phyloP scores from a whole-genome alignment of 2,329 filamentous ascomycete genomes.

The Xylaria sp. region DNA sequence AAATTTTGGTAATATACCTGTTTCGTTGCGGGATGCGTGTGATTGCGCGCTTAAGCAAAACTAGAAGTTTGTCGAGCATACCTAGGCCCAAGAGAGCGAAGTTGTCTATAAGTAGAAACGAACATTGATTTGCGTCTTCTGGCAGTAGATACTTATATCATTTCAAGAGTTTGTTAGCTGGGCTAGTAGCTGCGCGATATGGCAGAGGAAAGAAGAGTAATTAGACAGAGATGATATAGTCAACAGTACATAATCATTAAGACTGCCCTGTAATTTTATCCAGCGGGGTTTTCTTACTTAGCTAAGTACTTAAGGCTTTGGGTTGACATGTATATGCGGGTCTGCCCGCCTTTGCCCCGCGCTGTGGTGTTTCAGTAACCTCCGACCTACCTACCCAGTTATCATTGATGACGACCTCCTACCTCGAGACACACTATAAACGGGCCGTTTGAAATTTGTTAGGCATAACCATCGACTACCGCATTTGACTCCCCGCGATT shows the following conservation, averaged over 20 bases:
- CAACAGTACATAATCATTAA: not conserved
- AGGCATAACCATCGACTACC: not conserved
- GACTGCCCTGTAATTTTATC: not conserved
- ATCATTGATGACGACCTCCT: slow-evolving; percentile 10
- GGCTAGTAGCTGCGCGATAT: not conserved
- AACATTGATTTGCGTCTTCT: not conserved
- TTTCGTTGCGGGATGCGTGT: not conserved
- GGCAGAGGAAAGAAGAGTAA: not conserved
- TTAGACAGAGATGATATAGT: not conserved
- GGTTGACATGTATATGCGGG: too few relatives aligned
- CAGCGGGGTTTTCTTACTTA: not conserved
- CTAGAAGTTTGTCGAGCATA: not conserved
- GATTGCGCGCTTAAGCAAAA: too few relatives aligned
- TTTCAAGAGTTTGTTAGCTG: not conserved
- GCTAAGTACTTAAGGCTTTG: too few relatives aligned
- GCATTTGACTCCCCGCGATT: not conserved
- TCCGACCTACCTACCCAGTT: not conserved
- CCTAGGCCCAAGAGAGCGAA: too few relatives aligned
- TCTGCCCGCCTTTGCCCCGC: slow-evolving; percentile 26
- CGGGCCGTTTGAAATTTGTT: not conserved
- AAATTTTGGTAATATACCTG: slow-evolving; percentile 29
- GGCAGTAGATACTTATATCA: not conserved
- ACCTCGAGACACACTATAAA: not conserved
- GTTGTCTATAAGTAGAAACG: not conserved
- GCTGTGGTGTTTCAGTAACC: slow-evolving; percentile 22